Conservation (phyloP, 2,329 filamentous ascomycete species). For the Thelonectria discophora region DNA sequence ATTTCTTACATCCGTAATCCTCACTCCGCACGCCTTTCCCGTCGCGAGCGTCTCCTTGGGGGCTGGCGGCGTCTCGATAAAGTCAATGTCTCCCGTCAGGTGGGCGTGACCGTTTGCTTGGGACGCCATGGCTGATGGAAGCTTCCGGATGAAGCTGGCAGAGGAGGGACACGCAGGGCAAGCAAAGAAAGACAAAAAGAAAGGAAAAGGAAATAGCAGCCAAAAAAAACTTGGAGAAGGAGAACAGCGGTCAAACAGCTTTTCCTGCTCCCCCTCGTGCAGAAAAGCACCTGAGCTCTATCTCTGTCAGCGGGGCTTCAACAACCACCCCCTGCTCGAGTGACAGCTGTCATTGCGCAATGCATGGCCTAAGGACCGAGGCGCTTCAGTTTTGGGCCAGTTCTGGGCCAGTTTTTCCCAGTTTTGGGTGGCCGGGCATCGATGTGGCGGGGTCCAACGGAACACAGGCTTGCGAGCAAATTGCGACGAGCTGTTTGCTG, state of each 20-base stretch:
- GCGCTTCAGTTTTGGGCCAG: background rate
- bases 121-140: slow-evolving; percentile 24
- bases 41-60: slow-evolving; percentile 29
- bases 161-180: background rate
- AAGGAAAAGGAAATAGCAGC: background rate
- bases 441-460: background rate
- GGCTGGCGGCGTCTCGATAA: slow-evolving; percentile 34
- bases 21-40: slow-evolving; percentile 31
- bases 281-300: slow-evolving; percentile 35
- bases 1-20: slow-evolving; percentile 28
- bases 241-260: slow-evolving; percentile 33
- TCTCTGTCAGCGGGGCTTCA: slow-evolving; percentile 28
- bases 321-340: slow-evolving; percentile 13
- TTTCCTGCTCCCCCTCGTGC: slow-evolving; percentile 17
- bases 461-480: background rate
- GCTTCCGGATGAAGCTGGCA: background rate
- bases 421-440: too few species aligned
- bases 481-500: too few species aligned
- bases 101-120: slow-evolving; percentile 34
- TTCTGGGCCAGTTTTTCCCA: too few species aligned
- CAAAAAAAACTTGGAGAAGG: slow-evolving; percentile 10
- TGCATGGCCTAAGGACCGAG: slow-evolving; percentile 2
- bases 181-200: background rate
- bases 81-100: slow-evolving; percentile 35
- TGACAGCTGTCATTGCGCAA: slow-evolving; percentile 16